A percentile compares a stretch with the other conserved stretches of the same genome.
phyloP scores from a whole-genome alignment of 2,329 filamentous ascomycete genomes.

The Cordyceps tenuipes region DNA sequence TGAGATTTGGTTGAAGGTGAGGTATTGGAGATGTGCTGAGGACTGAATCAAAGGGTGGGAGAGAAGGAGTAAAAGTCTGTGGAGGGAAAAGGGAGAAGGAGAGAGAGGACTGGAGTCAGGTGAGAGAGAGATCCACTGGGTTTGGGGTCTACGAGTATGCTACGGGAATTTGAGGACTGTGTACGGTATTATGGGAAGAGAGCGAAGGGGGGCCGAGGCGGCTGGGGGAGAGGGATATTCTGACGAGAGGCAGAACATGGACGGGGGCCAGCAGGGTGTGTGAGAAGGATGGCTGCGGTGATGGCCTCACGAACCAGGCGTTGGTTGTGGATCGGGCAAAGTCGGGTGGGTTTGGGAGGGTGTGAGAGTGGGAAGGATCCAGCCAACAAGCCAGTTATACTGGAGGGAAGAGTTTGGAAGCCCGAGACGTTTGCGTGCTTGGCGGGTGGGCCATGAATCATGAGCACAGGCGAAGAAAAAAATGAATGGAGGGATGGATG shows the following conservation, averaged over 20 bases:
- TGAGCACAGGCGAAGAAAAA: slow-evolving; percentile 15
- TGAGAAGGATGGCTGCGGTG: slow-evolving; percentile 9
- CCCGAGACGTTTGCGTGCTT: slow-evolving; percentile 20
- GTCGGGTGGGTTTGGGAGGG: slow-evolving; percentile 12
- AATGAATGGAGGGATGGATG: background rate
- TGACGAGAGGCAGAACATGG: slow-evolving; percentile 4
- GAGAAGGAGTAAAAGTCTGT: slow-evolving; percentile 23
- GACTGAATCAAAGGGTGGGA: slow-evolving; percentile 17
- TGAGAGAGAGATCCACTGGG: slow-evolving; percentile 15
- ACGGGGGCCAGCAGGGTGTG: slow-evolving; percentile 11
- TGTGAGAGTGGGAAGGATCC: slow-evolving; percentile 9
- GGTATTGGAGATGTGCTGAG: slow-evolving; percentile 14
- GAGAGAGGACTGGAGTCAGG: slow-evolving; percentile 17
- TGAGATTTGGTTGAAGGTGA: slow-evolving; percentile 24
- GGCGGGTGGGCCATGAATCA: slow-evolving; percentile 28
- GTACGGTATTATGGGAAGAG: slow-evolving; percentile 5
- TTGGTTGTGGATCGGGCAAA: slow-evolving; percentile 12
- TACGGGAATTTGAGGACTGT: slow-evolving; percentile 4
- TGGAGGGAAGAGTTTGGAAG: slow-evolving; percentile 18
- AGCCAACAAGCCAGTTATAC: background rate
- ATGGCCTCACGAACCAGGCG: slow-evolving; percentile 13
- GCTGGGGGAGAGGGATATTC: slow-evolving; percentile 11
- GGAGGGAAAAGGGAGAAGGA: slow-evolving; percentile 21
- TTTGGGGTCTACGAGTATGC: slow-evolving; percentile 10
- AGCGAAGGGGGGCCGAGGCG: slow-evolving; percentile 5